Percentiles rank a stretch among this genome's conserved stretches.
Evolutionary conservation across 73 alveolate genomes (phyloP).

Genomic region (Halteria grandinella): DNA sequence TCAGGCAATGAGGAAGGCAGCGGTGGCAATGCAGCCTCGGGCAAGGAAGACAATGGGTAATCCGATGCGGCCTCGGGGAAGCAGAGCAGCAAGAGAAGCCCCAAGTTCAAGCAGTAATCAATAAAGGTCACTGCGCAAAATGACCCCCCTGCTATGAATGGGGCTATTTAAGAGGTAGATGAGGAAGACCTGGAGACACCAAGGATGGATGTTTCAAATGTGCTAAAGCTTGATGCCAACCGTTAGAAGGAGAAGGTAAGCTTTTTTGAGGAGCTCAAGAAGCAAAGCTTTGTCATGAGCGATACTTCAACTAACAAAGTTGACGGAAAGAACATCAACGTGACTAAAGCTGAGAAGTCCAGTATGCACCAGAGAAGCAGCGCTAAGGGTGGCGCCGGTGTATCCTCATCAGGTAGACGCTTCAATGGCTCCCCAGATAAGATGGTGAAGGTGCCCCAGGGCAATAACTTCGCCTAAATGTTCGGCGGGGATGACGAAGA

Average conservation of each 20-base stretch:
- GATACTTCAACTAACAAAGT: conserved; percentile 19
- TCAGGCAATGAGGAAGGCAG: too few relatives aligned
- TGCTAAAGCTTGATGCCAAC: conserved; percentile 24
- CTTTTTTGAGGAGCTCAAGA: conserved; percentile 43
- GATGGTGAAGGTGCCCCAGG: conserved; percentile 27
- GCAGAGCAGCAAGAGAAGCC: background rate
- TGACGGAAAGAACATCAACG: conserved; percentile 26
- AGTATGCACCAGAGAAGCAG: background rate
- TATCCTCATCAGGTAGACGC: too few relatives aligned
- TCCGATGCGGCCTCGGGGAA: background rate
- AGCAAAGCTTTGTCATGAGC: conserved; percentile 13
- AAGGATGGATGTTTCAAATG: conserved; percentile 21
- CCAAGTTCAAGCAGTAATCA: background rate
- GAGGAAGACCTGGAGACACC: conserved; percentile 43
- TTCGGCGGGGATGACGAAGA: too few relatives aligned
- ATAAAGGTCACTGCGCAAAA: too few relatives aligned
- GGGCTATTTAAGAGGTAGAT: conserved; percentile 10
- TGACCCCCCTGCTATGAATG: too few relatives aligned
- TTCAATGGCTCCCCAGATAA: conserved; percentile 17
- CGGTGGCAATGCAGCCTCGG: too few relatives aligned
- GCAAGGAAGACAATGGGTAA: too few relatives aligned
- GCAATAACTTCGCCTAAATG: conserved; percentile 18
- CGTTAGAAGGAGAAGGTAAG: conserved; percentile 26
- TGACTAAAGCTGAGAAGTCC: background rate
- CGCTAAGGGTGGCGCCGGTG: too few relatives aligned